Percentiles rank a stretch among this genome's conserved stretches.
These are phyloP conservation scores for Pichia insulana DNA, from an alignment of 805 yeast species.

Conservation along the genomic window DNA sequence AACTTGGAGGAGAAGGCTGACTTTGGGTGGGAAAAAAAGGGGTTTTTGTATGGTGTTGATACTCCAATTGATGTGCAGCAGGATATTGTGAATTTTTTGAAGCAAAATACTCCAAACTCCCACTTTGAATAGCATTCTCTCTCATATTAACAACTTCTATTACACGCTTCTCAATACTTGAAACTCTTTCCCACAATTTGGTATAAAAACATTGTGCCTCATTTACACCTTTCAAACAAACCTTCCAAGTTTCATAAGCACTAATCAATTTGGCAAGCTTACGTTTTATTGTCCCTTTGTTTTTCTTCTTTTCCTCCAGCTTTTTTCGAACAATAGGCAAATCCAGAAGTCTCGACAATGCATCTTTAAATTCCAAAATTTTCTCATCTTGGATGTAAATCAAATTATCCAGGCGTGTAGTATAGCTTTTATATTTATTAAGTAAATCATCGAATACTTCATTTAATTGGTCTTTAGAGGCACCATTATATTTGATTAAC, in stretches of 20 bases:
- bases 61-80: not conserved
- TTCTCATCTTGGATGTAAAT: constrained; percentile 54
- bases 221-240: constrained; percentile 46
- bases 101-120: constrained; percentile 10
- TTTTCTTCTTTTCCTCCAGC: constrained; percentile 36
- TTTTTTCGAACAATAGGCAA: constrained; percentile 34
- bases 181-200: constrained; percentile 26
- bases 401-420: constrained; percentile 57
- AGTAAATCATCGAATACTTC: constrained; percentile 61
- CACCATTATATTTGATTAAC: constrained; percentile 53
- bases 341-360: constrained; percentile 39
- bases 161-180: constrained; percentile 22
- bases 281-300: constrained; percentile 27
- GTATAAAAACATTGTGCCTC: constrained; percentile 61
- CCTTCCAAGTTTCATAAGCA: constrained; percentile 51
- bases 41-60: not conserved
- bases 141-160: constrained; percentile 24
- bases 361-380: constrained; percentile 34
- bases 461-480: constrained; percentile 34
- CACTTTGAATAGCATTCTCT: constrained; percentile 11
- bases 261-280: constrained; percentile 34
- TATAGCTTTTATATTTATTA: constrained; percentile 64
- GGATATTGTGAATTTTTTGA: constrained; percentile 1
- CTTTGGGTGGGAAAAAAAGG: not conserved
- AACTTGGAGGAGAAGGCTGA: constrained; percentile 3